Percentiles rank a stretch among this genome's conserved stretches.
Conservation (phyloP, 441 rosid genomes). For the Jatropha podagrica region DNA sequence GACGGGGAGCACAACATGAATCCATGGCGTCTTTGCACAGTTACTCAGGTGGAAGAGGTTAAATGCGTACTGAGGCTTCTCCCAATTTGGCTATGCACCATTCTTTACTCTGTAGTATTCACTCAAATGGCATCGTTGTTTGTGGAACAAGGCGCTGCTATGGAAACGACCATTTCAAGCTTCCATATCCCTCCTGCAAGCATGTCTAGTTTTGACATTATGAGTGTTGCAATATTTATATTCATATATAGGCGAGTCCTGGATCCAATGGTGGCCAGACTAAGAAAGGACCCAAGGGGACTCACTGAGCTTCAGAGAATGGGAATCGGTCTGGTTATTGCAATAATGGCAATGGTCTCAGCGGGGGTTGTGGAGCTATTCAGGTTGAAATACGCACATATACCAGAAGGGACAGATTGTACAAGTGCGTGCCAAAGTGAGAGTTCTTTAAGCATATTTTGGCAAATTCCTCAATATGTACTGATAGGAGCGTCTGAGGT, state of each 20-base stretch:
- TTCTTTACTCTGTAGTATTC: conserved; percentile 87
- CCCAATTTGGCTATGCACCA: conserved; percentile 97
- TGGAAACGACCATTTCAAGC: conserved; percentile 59
- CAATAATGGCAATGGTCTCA: conserved; percentile 71
- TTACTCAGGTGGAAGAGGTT: conserved; percentile 95
- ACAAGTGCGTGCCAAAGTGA: conserved; percentile 52
- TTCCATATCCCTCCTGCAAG: conserved; percentile 85
- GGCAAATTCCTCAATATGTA: conserved; percentile 92
- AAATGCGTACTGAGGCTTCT: conserved; percentile 83
- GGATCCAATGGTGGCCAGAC: conserved; percentile 56
- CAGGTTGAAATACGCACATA: conserved; percentile 57
- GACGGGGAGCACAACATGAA: conserved; percentile 44
- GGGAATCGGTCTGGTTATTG: conserved; percentile 91
- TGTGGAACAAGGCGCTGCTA: conserved; percentile 96
- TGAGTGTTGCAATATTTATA: conserved; percentile 75
- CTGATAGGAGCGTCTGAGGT: conserved; percentile 96
- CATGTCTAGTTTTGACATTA: conserved; percentile 93
- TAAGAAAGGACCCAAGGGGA: conserved; percentile 52
- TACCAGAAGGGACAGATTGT: conserved; percentile 35
- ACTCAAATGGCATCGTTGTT: conserved; percentile 97
- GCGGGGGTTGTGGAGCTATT: conserved; percentile 82
- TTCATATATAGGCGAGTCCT: conserved; percentile 72
- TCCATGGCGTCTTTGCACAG: conserved; percentile 77
- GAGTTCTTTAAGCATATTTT: conserved; percentile 89
- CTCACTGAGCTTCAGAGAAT: conserved; percentile 89